These are phyloP conservation scores for Hamamelis virginiana DNA, from an alignment of 164 flowering plant genomes.

Conservation along the genomic window DNA sequence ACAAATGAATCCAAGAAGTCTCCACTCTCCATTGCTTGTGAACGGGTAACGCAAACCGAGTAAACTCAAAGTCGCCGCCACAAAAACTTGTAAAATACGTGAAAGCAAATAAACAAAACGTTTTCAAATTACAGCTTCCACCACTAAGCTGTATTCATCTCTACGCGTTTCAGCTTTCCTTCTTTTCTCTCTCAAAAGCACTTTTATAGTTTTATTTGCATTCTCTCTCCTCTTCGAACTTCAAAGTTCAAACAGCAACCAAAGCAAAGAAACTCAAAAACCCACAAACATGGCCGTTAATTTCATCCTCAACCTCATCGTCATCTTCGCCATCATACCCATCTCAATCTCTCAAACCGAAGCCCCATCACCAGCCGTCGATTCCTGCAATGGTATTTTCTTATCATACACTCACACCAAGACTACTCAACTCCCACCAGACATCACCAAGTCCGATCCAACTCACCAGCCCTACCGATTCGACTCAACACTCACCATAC, in stretches of 20 bases:
- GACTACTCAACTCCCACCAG: constrained; percentile 44
- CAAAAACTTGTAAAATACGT: not conserved
- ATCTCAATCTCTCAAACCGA: not conserved
- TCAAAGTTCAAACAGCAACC: not conserved
- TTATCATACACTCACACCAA: constrained; percentile 41
- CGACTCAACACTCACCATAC: constrained; percentile 50
- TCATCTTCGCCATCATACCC: constrained; percentile 7
- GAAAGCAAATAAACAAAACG: not conserved
- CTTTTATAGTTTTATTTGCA: not conserved
- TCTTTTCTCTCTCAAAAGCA: not conserved
- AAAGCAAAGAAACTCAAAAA: not conserved
- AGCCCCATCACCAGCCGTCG: constrained; percentile 33
- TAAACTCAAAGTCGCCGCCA: not conserved
- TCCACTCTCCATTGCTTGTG: too few relatives aligned
- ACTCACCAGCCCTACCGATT: constrained; percentile 59
- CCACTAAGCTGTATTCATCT: constrained; percentile 8
- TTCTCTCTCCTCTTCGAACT: not conserved
- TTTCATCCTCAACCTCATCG: not conserved
- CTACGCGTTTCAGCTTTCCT: constrained; percentile 2
- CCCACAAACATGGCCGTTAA: not conserved
- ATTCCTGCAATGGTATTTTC: constrained; percentile 63
- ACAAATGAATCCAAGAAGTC: too few relatives aligned
- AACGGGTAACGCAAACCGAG: not conserved
- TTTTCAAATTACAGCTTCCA: constrained; percentile 9
- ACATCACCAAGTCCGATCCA: constrained; percentile 19